phyloP scores from a whole-genome alignment of 2,329 filamentous ascomycete genomes.

The Cladosporium sp. region DNA sequence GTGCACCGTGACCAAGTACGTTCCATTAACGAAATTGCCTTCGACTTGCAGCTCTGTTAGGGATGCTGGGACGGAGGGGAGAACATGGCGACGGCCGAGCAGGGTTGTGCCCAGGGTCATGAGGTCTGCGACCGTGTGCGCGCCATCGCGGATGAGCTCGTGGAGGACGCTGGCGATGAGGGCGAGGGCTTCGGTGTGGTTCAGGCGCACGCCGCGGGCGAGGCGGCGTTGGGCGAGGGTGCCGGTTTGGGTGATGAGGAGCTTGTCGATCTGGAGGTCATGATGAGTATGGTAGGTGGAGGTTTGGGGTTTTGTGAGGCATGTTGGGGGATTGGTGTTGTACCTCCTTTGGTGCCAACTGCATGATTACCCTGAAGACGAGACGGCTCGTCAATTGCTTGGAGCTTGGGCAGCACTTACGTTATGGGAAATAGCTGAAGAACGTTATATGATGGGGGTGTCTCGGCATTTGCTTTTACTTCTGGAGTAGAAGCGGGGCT shows the following conservation, averaged over 20 bases:
- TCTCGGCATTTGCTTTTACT: not conserved
- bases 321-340: not conserved
- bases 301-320: not conserved
- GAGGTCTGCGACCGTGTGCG: conserved; percentile 86
- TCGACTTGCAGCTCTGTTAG: conserved; percentile 88
- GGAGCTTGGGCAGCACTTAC: conserved; percentile 7
- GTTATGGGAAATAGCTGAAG: conserved; percentile 12
- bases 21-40: conserved; percentile 86
- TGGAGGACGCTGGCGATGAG: conserved; percentile 87
- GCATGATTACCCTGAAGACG: conserved; percentile 31
- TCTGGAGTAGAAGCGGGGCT: not conserved
- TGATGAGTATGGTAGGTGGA: not conserved
- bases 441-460: conserved; percentile 1
- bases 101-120: conserved; percentile 90
- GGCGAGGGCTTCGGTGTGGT: conserved; percentile 83
- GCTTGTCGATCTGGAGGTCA: conserved; percentile 81
- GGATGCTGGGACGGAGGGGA: conserved; percentile 76
- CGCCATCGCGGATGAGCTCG: conserved; percentile 96
- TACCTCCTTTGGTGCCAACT: conserved; percentile 40
- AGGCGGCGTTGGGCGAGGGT: conserved; percentile 83
- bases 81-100: conserved; percentile 88
- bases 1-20: conserved; percentile 92
- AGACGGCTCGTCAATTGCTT: conserved; percentile 2
- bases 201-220: conserved; percentile 82
- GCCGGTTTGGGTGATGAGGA: conserved; percentile 86